Evolutionary conservation across 495 filamentous ascomycete genomes (phyloP), one percentile per base, ranked within the genome.

Genomic region (Penicillium angulare): DNA sequence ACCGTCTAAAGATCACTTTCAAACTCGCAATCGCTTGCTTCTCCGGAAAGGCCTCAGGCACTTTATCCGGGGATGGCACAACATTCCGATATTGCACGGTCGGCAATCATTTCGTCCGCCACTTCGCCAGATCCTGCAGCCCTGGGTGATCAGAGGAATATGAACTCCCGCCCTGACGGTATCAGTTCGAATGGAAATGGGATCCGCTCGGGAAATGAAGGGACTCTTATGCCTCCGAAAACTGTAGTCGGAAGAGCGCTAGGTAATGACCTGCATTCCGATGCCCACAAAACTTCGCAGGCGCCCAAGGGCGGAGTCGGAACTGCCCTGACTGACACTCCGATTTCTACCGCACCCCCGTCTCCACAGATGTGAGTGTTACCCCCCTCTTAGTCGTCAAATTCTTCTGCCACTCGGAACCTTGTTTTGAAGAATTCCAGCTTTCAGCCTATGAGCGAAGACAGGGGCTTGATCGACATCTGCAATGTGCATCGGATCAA

Each of bases 351-450:
- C 55, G 83, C 82, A 47, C 85, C 86, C 23, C 81, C 74, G 66
- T 88, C 84, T 66, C 86, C 86, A 59, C 78, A 79, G 61, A 85
- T 89, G 83, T 87, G 70, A 70, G 84, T 74, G 35, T 40, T 53
- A 40, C 42, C 33, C 39, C 21, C 46, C 53, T 59, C 48, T 51
- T 53, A 60, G 57, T 59, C 48, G 52, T 61, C 49, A 32, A 45
- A 21, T 35, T 18, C 49, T n/a, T 33, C 21, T 8, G 5, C 29
- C 27, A 31, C 27, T 39, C 26, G 40, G 53, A 48, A 54, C 50
- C 39, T 45, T 47, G 40, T 40, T 15, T 38, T 56, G 59, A 53
- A 44, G 47, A 13, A 23, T 46, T 38, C 36, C 26, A 53, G 16
- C 8, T 23, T 17, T 32, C 32, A n/a, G 40, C 49, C 61, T 64